These are phyloP conservation scores for Phytophthora palmivora DNA, from an alignment of 352 stramenopile genomes.

Conservation along the genomic window DNA sequence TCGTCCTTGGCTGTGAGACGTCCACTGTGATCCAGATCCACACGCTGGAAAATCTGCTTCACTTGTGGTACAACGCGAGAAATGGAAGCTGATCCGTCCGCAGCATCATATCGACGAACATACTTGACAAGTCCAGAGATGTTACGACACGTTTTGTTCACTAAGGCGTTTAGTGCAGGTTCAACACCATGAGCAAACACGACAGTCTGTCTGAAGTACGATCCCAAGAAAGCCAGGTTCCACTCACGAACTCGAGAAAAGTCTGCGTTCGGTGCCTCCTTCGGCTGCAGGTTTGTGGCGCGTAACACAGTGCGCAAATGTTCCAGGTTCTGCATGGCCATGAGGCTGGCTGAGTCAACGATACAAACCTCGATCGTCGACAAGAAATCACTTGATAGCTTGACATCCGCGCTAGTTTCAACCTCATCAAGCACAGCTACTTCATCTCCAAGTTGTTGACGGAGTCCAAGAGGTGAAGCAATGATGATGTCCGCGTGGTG, in stretches of 20 bases:
- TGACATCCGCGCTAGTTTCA: constrained; percentile 31
- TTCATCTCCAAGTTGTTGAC: constrained; percentile 77
- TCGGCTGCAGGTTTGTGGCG: constrained; percentile 67
- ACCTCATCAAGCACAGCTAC: constrained; percentile 49
- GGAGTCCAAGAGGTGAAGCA: constrained; percentile 71
- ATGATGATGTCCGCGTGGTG: constrained; percentile 79
- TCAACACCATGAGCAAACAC: constrained; percentile 73
- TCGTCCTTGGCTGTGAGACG: constrained; percentile 49
- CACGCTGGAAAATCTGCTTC: constrained; percentile 85
- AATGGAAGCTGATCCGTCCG: constrained; percentile 59
- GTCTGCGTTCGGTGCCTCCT: constrained; percentile 74
- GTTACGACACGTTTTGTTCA: constrained; percentile 72
- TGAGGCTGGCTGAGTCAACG: constrained; percentile 79
- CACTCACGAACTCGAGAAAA: constrained; percentile 79
- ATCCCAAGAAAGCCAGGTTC: constrained; percentile 72
- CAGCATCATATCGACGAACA: constrained; percentile 57
- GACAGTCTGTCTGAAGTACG: constrained; percentile 80
- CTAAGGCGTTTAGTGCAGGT: constrained; percentile 60
- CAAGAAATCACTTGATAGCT: constrained; percentile 73
- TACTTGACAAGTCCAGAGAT: constrained; percentile 60
- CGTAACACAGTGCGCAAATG: constrained; percentile 72
- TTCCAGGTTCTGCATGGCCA: constrained; percentile 87
- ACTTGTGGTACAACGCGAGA: constrained; percentile 71
- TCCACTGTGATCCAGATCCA: constrained; percentile 46
- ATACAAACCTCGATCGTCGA: constrained; percentile 85